A percentile compares a stretch with the other conserved stretches of the same genome.
phyloP scores from a whole-genome alignment of 2,329 filamentous ascomycete species.

The Monosporascus ibericus region DNA sequence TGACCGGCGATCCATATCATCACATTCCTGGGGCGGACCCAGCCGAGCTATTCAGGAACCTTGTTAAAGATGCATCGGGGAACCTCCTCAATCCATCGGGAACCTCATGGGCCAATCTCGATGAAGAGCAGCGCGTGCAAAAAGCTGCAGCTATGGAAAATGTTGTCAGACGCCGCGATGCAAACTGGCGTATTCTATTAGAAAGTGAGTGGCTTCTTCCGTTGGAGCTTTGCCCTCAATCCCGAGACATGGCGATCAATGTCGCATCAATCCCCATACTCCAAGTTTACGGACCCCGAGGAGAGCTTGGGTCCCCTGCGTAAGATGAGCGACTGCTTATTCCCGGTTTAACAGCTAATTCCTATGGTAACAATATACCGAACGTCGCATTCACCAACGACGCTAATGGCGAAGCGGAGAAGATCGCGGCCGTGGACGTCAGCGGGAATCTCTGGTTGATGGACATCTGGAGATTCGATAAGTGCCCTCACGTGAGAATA shows the following conservation, averaged over 20 bases:
- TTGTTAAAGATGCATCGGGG: slow-evolving; percentile 16
- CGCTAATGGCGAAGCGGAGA: slow-evolving; percentile 39
- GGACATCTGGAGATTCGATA: slow-evolving; percentile 42
- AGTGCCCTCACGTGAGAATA: slow-evolving; percentile 7
- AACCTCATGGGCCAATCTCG: neutral
- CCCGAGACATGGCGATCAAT: neutral
- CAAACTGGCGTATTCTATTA: slow-evolving; percentile 46
- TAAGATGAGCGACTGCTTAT: too few species aligned
- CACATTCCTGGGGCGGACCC: slow-evolving; percentile 2
- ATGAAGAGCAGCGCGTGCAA: slow-evolving; percentile 2
- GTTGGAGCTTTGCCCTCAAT: neutral
- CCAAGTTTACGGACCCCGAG: too few species aligned
- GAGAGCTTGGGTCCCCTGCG: neutral
- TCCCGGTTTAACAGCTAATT: slow-evolving; percentile 19
- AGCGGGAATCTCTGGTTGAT: slow-evolving; percentile 42
- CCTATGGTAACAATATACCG: slow-evolving; percentile 41
- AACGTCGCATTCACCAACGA: slow-evolving; percentile 46
- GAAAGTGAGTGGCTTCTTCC: slow-evolving; percentile 11
- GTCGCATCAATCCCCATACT: neutral
- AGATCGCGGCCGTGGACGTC: slow-evolving; percentile 46
- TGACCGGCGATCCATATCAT: slow-evolving; percentile 12
- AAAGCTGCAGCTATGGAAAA: slow-evolving; percentile 20
- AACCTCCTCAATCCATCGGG: slow-evolving; percentile 1
- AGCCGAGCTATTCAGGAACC: slow-evolving; percentile 11
- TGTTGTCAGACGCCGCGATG: slow-evolving; percentile 34